Conservation (phyloP, 345 rosid genomes). For the Pugionium cornutum region DNA sequence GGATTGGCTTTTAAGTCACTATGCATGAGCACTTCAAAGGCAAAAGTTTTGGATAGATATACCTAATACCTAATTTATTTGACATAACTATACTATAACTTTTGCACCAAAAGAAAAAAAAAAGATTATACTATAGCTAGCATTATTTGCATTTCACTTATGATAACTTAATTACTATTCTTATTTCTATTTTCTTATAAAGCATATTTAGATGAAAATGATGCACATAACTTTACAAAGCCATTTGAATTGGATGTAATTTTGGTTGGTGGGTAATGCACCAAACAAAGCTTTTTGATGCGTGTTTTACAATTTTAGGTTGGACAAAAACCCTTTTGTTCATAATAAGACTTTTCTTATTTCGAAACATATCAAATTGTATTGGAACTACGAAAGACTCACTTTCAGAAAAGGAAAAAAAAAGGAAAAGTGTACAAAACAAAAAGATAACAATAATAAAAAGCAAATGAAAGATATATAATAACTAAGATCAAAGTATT, state of each 20-base stretch:
- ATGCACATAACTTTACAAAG: constrained; percentile 15
- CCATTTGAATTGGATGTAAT: background rate
- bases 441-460: constrained; percentile 15
- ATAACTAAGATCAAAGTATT: background rate
- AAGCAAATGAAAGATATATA: background rate
- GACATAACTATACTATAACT: constrained; percentile 12
- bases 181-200: background rate
- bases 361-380: constrained; percentile 7
- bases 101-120: no score
- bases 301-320: constrained; percentile 33
- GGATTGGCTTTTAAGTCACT: constrained; percentile 17
- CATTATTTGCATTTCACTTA: constrained; percentile 26
- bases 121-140: no score
- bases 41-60: constrained; percentile 21
- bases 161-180: background rate
- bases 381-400: constrained; percentile 8
- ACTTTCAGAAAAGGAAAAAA: constrained; percentile 22
- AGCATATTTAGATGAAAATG: background rate
- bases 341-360: background rate
- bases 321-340: background rate
- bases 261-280: constrained; percentile 35
- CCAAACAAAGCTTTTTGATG: constrained; percentile 34
- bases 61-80: constrained; percentile 37
- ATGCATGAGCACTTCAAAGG: background rate
- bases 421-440: constrained; percentile 5